Evolutionary conservation across 176 grass and related monocot genomes (phyloP).

Genomic region (Oryza australiensis): DNA sequence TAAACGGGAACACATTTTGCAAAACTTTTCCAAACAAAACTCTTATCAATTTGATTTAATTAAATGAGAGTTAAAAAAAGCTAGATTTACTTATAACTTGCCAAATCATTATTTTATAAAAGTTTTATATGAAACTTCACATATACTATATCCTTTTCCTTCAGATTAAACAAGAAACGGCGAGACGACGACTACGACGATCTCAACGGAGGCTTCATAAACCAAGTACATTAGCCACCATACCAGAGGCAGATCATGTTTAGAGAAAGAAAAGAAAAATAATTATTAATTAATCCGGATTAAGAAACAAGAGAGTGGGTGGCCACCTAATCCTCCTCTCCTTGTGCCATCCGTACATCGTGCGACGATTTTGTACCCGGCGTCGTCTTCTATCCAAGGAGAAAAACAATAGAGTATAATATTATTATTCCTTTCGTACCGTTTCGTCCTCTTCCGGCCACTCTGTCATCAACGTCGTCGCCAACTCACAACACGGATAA

Average conservation of each 20-base stretch:
- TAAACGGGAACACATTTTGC: no score
- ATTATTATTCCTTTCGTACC: background rate
- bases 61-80: no score
- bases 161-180: no score
- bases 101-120: no score
- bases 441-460: background rate
- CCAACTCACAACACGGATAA: background rate
- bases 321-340: background rate
- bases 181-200: no score
- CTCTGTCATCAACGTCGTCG: background rate
- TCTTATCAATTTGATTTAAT: no score
- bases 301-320: background rate
- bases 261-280: background rate
- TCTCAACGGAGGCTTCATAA: no score
- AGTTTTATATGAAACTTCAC: no score
- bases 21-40: no score
- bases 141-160: no score
- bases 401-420: background rate
- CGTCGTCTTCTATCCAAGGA: background rate
- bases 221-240: background rate
- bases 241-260: no score
- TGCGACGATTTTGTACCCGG: background rate
- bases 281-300: background rate
- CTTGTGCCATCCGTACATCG: slow-evolving; percentile 23
- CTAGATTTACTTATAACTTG: no score